Evolutionary conservation across 768 basidiomycete species (phyloP).

Genomic region (Amanita pseudoporphyria): DNA sequence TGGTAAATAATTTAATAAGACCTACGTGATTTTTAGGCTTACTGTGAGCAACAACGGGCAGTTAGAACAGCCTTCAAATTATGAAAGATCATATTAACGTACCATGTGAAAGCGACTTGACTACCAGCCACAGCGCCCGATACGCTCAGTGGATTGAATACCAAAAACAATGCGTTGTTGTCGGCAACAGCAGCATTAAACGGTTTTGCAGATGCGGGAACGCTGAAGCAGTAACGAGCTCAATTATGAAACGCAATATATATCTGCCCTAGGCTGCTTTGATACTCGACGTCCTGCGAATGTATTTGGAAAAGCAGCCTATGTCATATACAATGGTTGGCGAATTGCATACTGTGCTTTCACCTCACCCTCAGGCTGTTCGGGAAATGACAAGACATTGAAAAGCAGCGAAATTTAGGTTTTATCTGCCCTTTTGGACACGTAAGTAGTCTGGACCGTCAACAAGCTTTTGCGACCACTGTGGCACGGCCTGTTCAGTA

Average conservation of each 20-base stretch:
- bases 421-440: background rate
- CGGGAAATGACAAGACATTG: background rate
- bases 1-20: background rate
- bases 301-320: constrained; percentile 1
- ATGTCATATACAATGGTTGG: background rate
- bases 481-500: no score
- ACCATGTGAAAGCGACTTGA: constrained; percentile 4
- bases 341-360: background rate
- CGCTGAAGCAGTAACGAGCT: background rate
- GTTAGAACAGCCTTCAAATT: background rate
- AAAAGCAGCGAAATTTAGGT: background rate
- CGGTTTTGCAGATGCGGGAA: constrained; percentile 1
- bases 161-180: constrained; percentile 1
- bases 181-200: constrained; percentile 4
- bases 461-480: no score
- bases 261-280: background rate
- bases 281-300: constrained; percentile 3
- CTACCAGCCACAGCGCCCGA: constrained; percentile 4
- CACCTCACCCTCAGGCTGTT: constrained; percentile 3
- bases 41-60: background rate
- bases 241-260: constrained; percentile 1
- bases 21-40: constrained; percentile 4
- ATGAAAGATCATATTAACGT: background rate
- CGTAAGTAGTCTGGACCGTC: background rate
- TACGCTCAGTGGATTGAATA: background rate